Evolutionary conservation across 2,329 filamentous ascomycete species (phyloP), one percentile per base, ranked within the genome.

Genomic region (Fusarium buxicola): DNA sequence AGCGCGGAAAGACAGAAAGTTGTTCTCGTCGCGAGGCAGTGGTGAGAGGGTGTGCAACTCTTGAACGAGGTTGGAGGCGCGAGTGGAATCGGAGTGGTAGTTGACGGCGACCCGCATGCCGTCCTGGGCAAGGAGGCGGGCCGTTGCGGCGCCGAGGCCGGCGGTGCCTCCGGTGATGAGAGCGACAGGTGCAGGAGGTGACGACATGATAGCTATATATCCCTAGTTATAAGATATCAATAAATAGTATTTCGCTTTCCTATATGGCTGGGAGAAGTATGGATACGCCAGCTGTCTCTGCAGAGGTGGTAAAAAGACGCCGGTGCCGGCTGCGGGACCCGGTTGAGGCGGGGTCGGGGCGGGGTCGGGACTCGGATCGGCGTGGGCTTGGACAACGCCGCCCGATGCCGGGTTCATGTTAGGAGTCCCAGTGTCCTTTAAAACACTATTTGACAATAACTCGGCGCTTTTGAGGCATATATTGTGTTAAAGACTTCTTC

Each of bases 71-170:
- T 80, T 76, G 38, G 85, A 77, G 7, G 91, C 92, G 2, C 86
- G 81, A 15, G 83, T 81, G 31, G 79, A 74, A 73, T 85, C 87
- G 60, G 82, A 85, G 75, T 83, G 81, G 75, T 92, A 94, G 77
- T 94, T 94, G 72, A 95, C 84, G 8, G 87, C 86, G 9, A 94
- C 79, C 55, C 90, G 88, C 72, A 85, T 86, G 41, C 90, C 89
- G 68, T 89, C 81, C 18, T 82, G 77, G 8, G 90, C 90, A 68
- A 94, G 92, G 28, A 87, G 85, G 52, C 84, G 83, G 34, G 83
- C 84, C 4, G 91, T 82, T 4, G 88, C 80, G 38, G 89, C 91
- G 31, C 92, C 92, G 28, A 94, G 83, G 3, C 91, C 92, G 65
- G 91, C 81, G 38, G 77, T 81, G 25, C 80, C 80, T n/a, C 81